A percentile compares a stretch with the other conserved stretches of the same genome.
These are phyloP conservation scores for Nicotiana knightiana DNA, from an alignment of 257 asterid species.

Conservation along the genomic window DNA sequence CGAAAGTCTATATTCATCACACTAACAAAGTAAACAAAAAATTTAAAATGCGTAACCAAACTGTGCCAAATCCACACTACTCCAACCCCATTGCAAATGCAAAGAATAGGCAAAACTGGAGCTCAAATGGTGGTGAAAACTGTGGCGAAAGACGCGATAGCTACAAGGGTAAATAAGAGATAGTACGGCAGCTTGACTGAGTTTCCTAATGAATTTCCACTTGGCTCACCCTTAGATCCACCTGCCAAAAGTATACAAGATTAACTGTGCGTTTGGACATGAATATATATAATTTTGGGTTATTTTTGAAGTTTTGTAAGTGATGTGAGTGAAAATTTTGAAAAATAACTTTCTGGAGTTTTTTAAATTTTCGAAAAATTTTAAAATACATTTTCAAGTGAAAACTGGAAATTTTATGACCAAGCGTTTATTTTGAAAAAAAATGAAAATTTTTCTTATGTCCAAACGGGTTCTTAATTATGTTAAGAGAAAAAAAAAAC, in stretches of 20 bases:
- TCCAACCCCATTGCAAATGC: no score
- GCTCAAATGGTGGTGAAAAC: conserved; percentile 7
- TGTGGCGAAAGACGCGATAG: conserved; percentile 8
- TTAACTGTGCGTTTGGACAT: no score
- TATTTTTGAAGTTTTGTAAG: no score
- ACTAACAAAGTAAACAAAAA: not conserved
- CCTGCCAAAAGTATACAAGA: not conserved
- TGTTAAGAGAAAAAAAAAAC: not conserved
- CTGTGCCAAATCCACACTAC: not conserved
- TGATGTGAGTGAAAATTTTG: no score
- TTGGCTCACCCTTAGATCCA: conserved; percentile 9
- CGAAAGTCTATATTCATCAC: not conserved
- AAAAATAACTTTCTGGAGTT: no score
- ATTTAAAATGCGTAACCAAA: not conserved
- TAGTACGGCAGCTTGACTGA: conserved; percentile 6
- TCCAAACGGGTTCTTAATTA: no score
- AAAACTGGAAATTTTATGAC: no score
- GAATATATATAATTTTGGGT: no score
- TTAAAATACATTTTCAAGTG: no score
- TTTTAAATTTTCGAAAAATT: no score
- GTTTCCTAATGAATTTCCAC: conserved; percentile 13
- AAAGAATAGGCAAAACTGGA: not conserved
- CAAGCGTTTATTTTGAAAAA: no score
- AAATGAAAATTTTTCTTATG: no score
- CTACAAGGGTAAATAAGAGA: conserved; percentile 11